These are phyloP conservation scores for Suhomyces sp. DNA, from an alignment of 805 yeast genomes.

Conservation along the genomic window DNA sequence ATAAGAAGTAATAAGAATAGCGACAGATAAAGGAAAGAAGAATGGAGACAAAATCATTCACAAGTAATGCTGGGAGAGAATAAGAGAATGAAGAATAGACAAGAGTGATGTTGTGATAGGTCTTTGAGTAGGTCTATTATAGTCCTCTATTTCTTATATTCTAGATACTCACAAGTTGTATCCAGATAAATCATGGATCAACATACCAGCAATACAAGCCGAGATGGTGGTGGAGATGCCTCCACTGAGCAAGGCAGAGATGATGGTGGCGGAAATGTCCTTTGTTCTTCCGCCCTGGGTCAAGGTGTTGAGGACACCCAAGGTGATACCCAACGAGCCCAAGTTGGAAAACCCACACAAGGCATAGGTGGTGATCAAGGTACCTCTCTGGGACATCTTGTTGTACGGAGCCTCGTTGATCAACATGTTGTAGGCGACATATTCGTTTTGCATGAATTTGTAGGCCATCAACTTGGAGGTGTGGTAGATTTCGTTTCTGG, in stretches of 20 bases:
- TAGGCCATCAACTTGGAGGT: slow-evolving; percentile 52
- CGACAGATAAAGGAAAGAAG: too few relatives aligned
- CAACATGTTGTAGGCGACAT: slow-evolving; percentile 49
- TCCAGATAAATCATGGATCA: slow-evolving; percentile 45
- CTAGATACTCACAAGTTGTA: background rate
- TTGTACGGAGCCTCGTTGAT: slow-evolving; percentile 42
- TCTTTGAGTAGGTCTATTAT: too few relatives aligned
- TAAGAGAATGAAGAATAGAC: too few relatives aligned
- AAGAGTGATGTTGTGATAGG: too few relatives aligned
- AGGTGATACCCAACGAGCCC: slow-evolving; percentile 59
- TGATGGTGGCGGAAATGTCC: slow-evolving; percentile 44
- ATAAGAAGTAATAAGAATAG: too few relatives aligned
- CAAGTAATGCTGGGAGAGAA: too few relatives aligned
- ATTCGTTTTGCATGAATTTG: slow-evolving; percentile 62
- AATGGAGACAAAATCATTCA: too few relatives aligned
- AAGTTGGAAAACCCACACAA: slow-evolving; percentile 63
- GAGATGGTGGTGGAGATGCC: slow-evolving; percentile 52
- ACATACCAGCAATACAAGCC: slow-evolving; percentile 64
- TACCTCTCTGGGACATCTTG: slow-evolving; percentile 48
- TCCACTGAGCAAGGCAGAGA: slow-evolving; percentile 52
- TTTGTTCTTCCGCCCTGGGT: slow-evolving; percentile 49
- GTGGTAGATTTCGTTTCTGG: slow-evolving; percentile 48
- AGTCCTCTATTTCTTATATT: too few relatives aligned
- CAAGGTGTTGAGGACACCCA: slow-evolving; percentile 57
- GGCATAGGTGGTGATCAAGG: slow-evolving; percentile 57